phyloP scores from a whole-genome alignment of 2,329 filamentous ascomycete genomes.

The Gyromitra esculenta region DNA sequence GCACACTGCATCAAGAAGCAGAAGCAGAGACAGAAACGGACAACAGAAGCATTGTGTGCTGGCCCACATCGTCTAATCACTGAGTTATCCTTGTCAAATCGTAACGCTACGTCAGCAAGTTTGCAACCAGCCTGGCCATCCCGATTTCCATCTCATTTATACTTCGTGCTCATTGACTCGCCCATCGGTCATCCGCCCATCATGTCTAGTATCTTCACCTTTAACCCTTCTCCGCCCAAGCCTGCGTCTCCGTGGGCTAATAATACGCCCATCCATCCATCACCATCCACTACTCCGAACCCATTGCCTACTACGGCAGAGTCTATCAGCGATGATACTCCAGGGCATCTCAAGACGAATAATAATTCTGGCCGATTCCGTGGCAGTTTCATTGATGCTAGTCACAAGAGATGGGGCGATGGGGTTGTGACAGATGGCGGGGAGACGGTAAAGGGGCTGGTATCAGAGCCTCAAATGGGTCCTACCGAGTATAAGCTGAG shows the following conservation, averaged over 20 bases:
- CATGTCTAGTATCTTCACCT: slow-evolving; percentile 97
- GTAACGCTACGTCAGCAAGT: slow-evolving; percentile 32
- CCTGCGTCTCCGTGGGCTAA: slow-evolving; percentile 88
- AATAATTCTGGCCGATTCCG: slow-evolving; percentile 57
- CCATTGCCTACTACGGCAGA: slow-evolving; percentile 59
- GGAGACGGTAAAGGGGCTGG: slow-evolving; percentile 77
- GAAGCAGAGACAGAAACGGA: background rate
- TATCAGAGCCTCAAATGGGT: slow-evolving; percentile 91
- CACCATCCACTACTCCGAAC: slow-evolving; percentile 53
- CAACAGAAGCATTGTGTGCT: background rate
- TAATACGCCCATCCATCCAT: slow-evolving; percentile 64
- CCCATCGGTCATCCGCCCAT: slow-evolving; percentile 28
- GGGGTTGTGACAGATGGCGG: slow-evolving; percentile 62
- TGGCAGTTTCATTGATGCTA: slow-evolving; percentile 60
- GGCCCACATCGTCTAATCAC: slow-evolving; percentile 7
- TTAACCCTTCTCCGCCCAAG: slow-evolving; percentile 84
- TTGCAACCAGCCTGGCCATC: slow-evolving; percentile 3
- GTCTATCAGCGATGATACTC: slow-evolving; percentile 57
- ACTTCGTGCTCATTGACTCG: background rate
- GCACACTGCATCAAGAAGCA: background rate
- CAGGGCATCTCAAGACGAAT: slow-evolving; percentile 52
- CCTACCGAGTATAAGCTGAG: slow-evolving; percentile 98
- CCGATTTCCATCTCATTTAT: slow-evolving; percentile 11
- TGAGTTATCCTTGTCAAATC: slow-evolving; percentile 33
- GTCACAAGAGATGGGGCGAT: slow-evolving; percentile 61